A percentile compares a stretch with the other conserved stretches of the same genome.
phyloP scores from a whole-genome alignment of 768 basidiomycete genomes.

The Baorangia bicolor region DNA sequence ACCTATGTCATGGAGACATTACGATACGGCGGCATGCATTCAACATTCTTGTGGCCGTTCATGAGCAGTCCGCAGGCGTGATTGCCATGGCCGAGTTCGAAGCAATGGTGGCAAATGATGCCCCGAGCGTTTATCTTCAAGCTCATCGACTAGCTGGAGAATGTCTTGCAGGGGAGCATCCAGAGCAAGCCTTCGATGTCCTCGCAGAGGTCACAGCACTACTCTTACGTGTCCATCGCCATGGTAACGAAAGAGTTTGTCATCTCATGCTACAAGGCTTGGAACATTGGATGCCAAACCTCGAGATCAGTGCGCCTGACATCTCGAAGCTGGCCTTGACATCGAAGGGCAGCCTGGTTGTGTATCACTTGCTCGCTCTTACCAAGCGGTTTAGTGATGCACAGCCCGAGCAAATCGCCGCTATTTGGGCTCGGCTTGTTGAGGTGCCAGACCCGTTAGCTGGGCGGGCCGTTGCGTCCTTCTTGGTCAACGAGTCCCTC shows the following conservation, averaged over 20 bases:
- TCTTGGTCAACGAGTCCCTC: constrained; percentile 84
- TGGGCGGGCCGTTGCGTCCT: constrained; percentile 76
- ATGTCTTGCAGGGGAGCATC: constrained; percentile 76
- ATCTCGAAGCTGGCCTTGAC: constrained; percentile 30
- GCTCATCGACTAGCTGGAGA: constrained; percentile 78
- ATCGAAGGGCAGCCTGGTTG: constrained; percentile 55
- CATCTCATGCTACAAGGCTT: constrained; percentile 74
- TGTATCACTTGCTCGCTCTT: constrained; percentile 83
- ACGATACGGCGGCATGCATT: constrained; percentile 74
- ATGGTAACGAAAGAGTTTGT: constrained; percentile 47
- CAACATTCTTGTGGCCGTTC: constrained; percentile 69
- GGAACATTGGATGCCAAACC: constrained; percentile 79
- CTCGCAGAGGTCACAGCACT: constrained; percentile 70
- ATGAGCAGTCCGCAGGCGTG: constrained; percentile 65
- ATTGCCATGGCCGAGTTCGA: constrained; percentile 72
- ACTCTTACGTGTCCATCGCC: constrained; percentile 60
- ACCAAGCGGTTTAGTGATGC: constrained; percentile 71
- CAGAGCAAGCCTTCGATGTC: constrained; percentile 59
- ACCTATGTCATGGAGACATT: constrained; percentile 71
- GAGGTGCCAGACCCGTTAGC: constrained; percentile 69
- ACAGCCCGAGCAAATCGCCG: constrained; percentile 77
- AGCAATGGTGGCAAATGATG: constrained; percentile 65
- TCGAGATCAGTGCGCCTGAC: constrained; percentile 55
- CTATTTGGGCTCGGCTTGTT: constrained; percentile 78
- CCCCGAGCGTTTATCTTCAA: constrained; percentile 75